Percentiles rank a stretch among this genome's conserved stretches.
These are phyloP conservation scores for Capsicum chinense DNA, from an alignment of 257 asterid genomes.

Conservation along the genomic window DNA sequence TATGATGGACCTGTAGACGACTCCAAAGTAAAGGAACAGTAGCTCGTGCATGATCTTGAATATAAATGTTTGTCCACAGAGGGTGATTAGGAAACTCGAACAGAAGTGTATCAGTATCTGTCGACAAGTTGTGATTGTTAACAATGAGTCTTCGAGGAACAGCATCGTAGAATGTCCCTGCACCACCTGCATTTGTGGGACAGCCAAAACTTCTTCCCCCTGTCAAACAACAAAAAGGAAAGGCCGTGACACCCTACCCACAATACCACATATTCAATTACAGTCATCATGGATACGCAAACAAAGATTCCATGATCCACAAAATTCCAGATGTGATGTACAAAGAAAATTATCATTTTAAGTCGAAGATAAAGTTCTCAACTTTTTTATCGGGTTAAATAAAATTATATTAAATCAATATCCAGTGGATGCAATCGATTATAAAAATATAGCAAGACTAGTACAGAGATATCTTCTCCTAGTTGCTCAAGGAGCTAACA, in stretches of 20 bases:
- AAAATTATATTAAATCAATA: constrained; percentile 2
- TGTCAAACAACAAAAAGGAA: constrained; percentile 40
- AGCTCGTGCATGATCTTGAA: constrained; percentile 71
- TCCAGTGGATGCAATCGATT: background rate
- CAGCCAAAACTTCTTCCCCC: constrained; percentile 95
- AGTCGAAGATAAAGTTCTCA: background rate
- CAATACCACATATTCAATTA: constrained; percentile 12
- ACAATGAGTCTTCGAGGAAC: constrained; percentile 84
- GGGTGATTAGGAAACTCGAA: constrained; percentile 87
- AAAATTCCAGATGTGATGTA: constrained; percentile 18
- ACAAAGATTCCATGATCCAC: constrained; percentile 13
- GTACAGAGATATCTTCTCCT: background rate
- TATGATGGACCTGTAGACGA: constrained; percentile 75
- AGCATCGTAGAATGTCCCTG: constrained; percentile 90
- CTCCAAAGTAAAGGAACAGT: constrained; percentile 87
- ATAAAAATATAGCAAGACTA: background rate
- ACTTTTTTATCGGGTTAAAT: background rate
- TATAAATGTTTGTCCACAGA: constrained; percentile 85
- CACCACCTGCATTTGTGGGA: constrained; percentile 84
- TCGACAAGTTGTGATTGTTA: constrained; percentile 73
- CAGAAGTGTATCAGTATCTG: constrained; percentile 80
- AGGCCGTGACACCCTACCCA: constrained; percentile 20
- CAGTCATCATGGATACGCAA: background rate
- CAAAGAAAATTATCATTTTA: constrained; percentile 19
- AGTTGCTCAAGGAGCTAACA: constrained; percentile 12